Percentiles rank a stretch among this genome's conserved stretches.
These are phyloP conservation scores for Aethionema arabicum DNA, from an alignment of 345 rosid genomes.

Conservation along the genomic window DNA sequence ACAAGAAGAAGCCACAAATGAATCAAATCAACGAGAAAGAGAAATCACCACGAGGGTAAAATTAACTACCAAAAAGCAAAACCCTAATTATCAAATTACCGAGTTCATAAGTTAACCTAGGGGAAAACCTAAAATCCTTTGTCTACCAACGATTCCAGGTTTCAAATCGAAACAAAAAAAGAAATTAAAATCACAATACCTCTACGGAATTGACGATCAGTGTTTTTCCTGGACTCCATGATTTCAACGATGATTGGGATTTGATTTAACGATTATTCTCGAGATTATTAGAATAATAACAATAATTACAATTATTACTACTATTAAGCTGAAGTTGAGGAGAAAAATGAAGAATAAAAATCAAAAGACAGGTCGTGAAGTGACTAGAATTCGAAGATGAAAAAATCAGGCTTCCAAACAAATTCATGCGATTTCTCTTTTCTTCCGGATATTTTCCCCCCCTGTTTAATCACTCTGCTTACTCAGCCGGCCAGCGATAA, in stretches of 20 bases:
- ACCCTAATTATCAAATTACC: neutral
- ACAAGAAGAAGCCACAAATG: neutral
- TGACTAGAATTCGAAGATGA: conserved; percentile 61
- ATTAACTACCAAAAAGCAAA: neutral
- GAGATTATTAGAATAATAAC: conserved; percentile 25
- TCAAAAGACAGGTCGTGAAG: conserved; percentile 71
- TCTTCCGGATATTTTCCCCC: conserved; percentile 13
- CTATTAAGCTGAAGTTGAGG: conserved; percentile 56
- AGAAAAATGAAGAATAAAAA: conserved; percentile 77
- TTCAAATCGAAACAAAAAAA: neutral
- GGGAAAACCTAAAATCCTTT: conserved; percentile 10
- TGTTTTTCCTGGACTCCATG: conserved; percentile 71
- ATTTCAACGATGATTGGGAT: conserved; percentile 27
- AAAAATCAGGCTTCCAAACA: conserved; percentile 76
- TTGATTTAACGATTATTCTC: conserved; percentile 27
- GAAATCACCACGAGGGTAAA: conserved; percentile 2
- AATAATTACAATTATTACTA: conserved; percentile 12
- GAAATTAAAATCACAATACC: conserved; percentile 41
- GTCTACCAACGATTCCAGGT: neutral
- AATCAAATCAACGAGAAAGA: conserved; percentile 33
- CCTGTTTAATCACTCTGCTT: conserved; percentile 9
- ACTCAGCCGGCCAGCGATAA: conserved; percentile 11
- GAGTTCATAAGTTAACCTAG: neutral
- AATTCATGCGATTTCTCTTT: conserved; percentile 84
- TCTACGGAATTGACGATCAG: conserved; percentile 71